Percentiles rank a stretch among this genome's conserved stretches.
phyloP scores from a whole-genome alignment of 2,329 filamentous ascomycete genomes.

The Chaetoscypha palmicola region DNA sequence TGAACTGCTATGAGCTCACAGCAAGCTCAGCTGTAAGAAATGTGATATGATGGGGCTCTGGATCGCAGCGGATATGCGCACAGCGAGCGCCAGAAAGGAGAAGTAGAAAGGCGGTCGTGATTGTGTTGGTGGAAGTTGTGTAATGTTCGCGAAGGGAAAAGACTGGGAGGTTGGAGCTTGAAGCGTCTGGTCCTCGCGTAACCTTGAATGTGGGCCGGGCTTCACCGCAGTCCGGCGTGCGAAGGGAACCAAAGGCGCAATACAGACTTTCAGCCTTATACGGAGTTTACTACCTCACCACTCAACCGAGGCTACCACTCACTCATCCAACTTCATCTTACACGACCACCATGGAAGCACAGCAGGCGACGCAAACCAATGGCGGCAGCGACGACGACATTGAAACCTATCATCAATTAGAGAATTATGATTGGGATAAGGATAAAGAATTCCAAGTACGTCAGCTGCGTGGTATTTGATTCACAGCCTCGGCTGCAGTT shows the following conservation, averaged over 20 bases:
- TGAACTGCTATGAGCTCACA: constrained; percentile 27
- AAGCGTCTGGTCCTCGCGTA: no score
- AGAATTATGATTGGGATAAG: constrained; percentile 59
- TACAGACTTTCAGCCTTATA: constrained; percentile 3
- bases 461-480: background rate
- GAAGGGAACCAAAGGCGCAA: background rate
- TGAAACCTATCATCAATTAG: constrained; percentile 52
- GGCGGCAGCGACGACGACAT: constrained; percentile 30
- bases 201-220: no score
- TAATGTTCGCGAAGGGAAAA: constrained; percentile 18
- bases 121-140: constrained; percentile 12
- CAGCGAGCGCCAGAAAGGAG: constrained; percentile 9
- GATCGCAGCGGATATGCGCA: background rate
- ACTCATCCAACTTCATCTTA: background rate
- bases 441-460: constrained; percentile 61
- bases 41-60: background rate
- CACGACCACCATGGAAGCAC: no score
- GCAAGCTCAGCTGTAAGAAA: constrained; percentile 19
- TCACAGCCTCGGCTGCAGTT: constrained; percentile 17
- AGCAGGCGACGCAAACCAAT: no score
- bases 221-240: constrained; percentile 3
- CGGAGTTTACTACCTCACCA: background rate
- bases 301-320: background rate
- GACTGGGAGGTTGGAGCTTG: constrained; percentile 16
- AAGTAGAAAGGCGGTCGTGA: constrained; percentile 9